Conservation (phyloP, 1,284 basidiomycete genomes). For the Fomes fomentarius region DNA sequence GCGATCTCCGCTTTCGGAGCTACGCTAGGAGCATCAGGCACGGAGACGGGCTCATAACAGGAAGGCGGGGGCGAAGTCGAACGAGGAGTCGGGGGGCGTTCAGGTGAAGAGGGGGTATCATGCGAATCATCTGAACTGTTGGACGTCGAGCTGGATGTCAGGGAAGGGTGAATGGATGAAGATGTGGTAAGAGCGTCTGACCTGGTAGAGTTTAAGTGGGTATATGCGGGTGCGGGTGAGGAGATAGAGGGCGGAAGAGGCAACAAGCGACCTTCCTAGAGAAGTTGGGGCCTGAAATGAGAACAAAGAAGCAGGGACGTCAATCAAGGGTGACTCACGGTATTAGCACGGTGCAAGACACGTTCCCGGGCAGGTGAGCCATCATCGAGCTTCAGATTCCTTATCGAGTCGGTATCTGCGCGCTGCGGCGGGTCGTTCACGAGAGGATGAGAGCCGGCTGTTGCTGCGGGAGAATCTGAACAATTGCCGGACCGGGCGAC, state of each 20-base stretch:
- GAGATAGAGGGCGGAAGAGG: neutral
- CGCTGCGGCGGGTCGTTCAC: neutral
- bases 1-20: neutral
- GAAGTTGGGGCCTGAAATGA: too few relatives aligned
- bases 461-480: neutral
- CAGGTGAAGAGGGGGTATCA: neutral
- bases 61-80: neutral
- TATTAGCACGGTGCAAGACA: slow-evolving; percentile 3
- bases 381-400: neutral
- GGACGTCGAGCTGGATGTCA: neutral
- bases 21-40: neutral
- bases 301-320: neutral
- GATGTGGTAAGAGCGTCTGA: neutral
- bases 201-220: neutral
- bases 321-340: neutral
- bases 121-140: neutral
- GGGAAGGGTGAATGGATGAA: neutral
- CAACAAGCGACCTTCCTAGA: slow-evolving; percentile 5
- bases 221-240: neutral
- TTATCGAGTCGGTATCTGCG: neutral
- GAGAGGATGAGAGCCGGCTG: neutral
- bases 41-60: neutral
- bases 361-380: neutral
- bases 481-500: slow-evolving; percentile 3
- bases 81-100: slow-evolving; percentile 3